These are phyloP conservation scores for Exophiala alcalophila DNA, from an alignment of 2,329 filamentous ascomycete genomes.

Conservation along the genomic window DNA sequence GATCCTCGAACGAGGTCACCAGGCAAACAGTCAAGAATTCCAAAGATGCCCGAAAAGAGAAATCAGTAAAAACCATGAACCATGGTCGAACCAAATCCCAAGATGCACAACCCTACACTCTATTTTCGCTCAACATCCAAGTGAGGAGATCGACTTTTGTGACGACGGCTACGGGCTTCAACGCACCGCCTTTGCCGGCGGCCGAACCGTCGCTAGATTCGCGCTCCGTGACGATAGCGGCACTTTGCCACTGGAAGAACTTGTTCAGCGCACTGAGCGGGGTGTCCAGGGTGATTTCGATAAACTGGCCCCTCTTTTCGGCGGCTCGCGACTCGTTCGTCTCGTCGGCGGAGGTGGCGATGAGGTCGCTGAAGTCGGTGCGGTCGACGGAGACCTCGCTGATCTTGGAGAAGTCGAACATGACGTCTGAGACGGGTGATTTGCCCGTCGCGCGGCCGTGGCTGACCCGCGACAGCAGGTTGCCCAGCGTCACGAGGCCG, in stretches of 20 bases:
- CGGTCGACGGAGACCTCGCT: constrained; percentile 90
- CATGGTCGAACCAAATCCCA: too few relatives aligned
- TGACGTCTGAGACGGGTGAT: constrained; percentile 77
- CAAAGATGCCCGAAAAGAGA: too few relatives aligned
- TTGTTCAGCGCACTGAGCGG: constrained; percentile 77
- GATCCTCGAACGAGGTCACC: too few relatives aligned
- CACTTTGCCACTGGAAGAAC: constrained; percentile 89
- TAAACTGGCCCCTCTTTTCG: constrained; percentile 64
- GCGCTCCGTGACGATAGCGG: constrained; percentile 86
- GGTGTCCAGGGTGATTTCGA: constrained; percentile 91
- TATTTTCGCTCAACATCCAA: constrained; percentile 75
- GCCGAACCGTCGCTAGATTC: constrained; percentile 44
- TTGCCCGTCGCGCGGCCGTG: constrained; percentile 72
- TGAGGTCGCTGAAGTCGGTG: constrained; percentile 53
- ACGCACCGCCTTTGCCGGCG: constrained; percentile 45
- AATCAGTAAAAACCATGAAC: too few relatives aligned
- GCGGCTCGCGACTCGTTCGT: constrained; percentile 9
- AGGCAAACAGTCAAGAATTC: too few relatives aligned
- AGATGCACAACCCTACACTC: constrained; percentile 24
- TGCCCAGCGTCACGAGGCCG: constrained; percentile 90
- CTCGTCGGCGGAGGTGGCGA: constrained; percentile 22
- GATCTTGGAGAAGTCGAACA: constrained; percentile 92
- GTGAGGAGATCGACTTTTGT: constrained; percentile 91
- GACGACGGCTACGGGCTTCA: constrained; percentile 83
- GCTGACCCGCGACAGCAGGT: constrained; percentile 86